Conservation (phyloP, 2,329 filamentous ascomycete genomes). For the Apiospora pterosperma region DNA sequence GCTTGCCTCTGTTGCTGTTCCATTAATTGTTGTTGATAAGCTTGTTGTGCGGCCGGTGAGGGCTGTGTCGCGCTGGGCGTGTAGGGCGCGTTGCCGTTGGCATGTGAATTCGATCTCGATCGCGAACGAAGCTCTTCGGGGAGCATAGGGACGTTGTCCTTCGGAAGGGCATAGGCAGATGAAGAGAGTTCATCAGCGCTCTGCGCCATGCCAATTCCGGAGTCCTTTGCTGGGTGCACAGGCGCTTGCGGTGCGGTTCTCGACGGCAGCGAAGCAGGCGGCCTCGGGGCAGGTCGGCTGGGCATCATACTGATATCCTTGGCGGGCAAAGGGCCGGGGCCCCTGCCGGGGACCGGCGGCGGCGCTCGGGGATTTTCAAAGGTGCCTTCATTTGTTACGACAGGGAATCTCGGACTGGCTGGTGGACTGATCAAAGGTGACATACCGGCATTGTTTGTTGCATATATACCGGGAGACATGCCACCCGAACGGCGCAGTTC, state of each 20-base stretch:
- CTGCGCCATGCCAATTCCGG: constrained; percentile 59
- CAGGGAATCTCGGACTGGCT: constrained; percentile 80
- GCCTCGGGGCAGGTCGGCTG: constrained; percentile 79
- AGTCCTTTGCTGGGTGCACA: constrained; percentile 54
- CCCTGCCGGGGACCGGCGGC: constrained; percentile 61
- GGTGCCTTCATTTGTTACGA: constrained; percentile 81
- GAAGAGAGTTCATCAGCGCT: constrained; percentile 52
- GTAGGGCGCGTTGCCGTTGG: constrained; percentile 52
- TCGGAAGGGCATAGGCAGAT: constrained; percentile 42
- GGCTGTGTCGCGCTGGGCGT: constrained; percentile 41
- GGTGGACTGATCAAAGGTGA: constrained; percentile 72
- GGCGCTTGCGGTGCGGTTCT: constrained; percentile 55
- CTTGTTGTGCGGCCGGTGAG: constrained; percentile 37
- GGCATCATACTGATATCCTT: constrained; percentile 68
- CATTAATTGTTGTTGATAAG: constrained; percentile 60
- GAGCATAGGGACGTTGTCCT: constrained; percentile 57
- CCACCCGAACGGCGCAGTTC: constrained; percentile 45
- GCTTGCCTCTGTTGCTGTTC: constrained; percentile 88
- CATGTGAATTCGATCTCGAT: constrained; percentile 66
- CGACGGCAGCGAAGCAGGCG: constrained; percentile 64
- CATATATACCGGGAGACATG: constrained; percentile 51
- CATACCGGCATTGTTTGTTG: constrained; percentile 53
- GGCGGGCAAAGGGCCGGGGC: constrained; percentile 33
- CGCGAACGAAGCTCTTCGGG: constrained; percentile 65
- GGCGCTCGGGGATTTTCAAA: constrained; percentile 96